Evolutionary conservation across 1,139 yeast species (phyloP).

Genomic region (Nadsonia commutata): DNA sequence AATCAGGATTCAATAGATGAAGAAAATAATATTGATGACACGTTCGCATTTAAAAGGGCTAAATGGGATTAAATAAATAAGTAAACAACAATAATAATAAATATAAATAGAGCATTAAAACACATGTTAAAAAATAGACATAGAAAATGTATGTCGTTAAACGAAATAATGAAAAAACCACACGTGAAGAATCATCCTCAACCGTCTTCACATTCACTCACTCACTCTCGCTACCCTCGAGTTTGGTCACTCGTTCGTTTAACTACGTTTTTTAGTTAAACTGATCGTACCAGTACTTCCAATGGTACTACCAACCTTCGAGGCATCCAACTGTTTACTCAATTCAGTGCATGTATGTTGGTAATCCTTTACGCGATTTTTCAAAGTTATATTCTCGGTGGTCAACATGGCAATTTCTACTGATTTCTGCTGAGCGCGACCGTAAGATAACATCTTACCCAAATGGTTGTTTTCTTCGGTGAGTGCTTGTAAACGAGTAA

Average conservation of each 20-base stretch:
- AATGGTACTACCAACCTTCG: no score
- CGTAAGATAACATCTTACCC: neutral
- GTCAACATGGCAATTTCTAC: neutral
- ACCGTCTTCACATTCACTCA: no score
- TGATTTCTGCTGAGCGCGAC: neutral
- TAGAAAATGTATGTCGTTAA: no score
- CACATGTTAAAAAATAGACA: no score
- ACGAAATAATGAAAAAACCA: no score
- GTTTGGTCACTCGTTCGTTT: no score
- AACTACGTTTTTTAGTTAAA: no score
- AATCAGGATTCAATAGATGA: neutral
- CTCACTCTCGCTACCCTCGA: no score
- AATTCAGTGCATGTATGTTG: neutral
- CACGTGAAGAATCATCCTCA: no score
- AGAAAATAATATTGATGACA: neutral
- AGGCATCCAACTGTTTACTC: neutral
- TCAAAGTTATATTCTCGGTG: neutral
- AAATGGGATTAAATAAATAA: neutral
- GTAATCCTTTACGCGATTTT: neutral
- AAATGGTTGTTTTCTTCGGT: neutral
- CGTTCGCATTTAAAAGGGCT: neutral
- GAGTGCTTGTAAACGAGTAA: neutral
- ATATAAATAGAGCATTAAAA: neutral
- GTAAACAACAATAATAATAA: neutral
- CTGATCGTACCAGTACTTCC: no score